phyloP scores from a whole-genome alignment of 140 eudicot genomes.

The Bidens hawaiensis region DNA sequence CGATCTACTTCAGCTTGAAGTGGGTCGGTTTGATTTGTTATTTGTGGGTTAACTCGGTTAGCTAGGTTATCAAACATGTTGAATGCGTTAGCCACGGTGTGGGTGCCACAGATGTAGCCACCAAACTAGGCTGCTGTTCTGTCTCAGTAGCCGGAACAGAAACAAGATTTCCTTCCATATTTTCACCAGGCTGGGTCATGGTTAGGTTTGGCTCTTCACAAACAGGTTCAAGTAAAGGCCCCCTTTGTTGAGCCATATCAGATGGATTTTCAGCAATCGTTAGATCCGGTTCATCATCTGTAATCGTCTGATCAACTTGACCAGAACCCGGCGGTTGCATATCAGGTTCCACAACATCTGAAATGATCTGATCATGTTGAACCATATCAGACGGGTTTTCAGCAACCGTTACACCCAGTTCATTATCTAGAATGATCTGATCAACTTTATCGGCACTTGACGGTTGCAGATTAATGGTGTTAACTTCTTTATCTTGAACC shows the following conservation, averaged over 20 bases:
- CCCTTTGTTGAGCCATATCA: slow-evolving; percentile 14
- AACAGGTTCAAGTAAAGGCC: slow-evolving; percentile 5
- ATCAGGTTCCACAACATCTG: not conserved
- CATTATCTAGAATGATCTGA: slow-evolving; percentile 18
- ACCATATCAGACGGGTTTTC: too few relatives aligned
- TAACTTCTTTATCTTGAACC: not conserved
- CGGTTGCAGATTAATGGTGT: slow-evolving; percentile 8
- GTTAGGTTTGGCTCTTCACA: slow-evolving; percentile 1
- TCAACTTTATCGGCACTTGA: slow-evolving; percentile 12
- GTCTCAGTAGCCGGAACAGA: not conserved
- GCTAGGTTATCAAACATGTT: slow-evolving; percentile 13
- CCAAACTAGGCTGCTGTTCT: slow-evolving; percentile 11
- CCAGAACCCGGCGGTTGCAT: not conserved
- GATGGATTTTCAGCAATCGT: slow-evolving; percentile 25
- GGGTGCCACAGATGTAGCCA: slow-evolving; percentile 8
- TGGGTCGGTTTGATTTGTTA: slow-evolving; percentile 38
- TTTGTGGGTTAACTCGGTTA: slow-evolving; percentile 21
- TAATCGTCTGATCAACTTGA: slow-evolving; percentile 8
- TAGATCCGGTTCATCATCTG: slow-evolving; percentile 17
- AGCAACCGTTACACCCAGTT: not conserved
- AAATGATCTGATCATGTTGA: too few relatives aligned
- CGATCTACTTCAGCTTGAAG: slow-evolving; percentile 59
- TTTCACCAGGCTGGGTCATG: slow-evolving; percentile 2
- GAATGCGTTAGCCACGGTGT: not conserved
- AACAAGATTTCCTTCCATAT: not conserved